Base-by-base conservation (phyloP, 345 rosid genomes). In the Aethionema arabicum region DNA sequence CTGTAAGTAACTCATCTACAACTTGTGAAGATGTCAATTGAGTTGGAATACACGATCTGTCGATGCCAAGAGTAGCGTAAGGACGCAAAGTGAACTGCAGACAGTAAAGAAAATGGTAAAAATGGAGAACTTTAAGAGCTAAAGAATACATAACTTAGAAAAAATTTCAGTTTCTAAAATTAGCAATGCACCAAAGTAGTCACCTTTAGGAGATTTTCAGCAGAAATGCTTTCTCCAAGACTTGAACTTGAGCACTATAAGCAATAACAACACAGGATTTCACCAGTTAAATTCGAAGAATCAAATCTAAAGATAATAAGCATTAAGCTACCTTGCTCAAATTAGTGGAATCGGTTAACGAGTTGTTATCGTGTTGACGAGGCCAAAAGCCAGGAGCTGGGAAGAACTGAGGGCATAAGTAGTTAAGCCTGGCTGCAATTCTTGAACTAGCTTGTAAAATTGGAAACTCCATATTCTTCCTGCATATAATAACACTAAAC, bases 141-240 rank as follows among this genome's bases (percentile, higher is more conserved):
- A 59, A 27, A 42, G 48, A 52, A 52, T 37, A 43, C 4, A 6
- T 51, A 6, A 51, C 33, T 36, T 41, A 8, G 32, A 52, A 52
- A 61, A 16, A 29, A 35, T 16, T 11, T 48, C 37, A 49, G 5
- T 2, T 39, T 62, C 32, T 29, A 49, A 38, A 21, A 21, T 21
- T 21, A 21, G 27, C 27, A 21, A 21, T 21, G 27, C 27, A 21
- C 27, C 27, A 21, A 21, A 21, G 41, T 36, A 4, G 3, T 35
- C 78, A 87, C 98, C 98, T 92, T 92, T 8, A 92, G 92, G 29
- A 92, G 96, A 89, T 92, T 92, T 78, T 89, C 93, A 42, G 98
- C 95, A 21, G 78, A 76, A 55, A 77, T 68, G 59, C 74, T 76
- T 72, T 72, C 75, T 72, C 64, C 57, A 21, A 68, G 65, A 60